phyloP scores from a whole-genome alignment of 139 green algal species.

The Astrephomene gubernaculifera region DNA sequence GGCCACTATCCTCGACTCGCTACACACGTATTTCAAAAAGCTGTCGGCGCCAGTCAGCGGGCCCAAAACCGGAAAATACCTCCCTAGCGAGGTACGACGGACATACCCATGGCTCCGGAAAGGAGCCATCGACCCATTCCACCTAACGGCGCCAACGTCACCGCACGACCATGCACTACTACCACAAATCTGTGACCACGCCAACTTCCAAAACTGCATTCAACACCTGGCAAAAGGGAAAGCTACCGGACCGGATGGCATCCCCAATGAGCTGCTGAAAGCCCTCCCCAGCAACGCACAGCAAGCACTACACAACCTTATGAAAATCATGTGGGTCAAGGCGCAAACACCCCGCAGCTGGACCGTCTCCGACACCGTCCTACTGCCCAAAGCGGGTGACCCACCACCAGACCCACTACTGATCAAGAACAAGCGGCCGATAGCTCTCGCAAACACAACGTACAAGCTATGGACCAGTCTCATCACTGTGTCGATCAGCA shows the following conservation, averaged over 20 bases:
- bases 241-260: conserved; percentile 38
- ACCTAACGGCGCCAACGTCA: neutral
- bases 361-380: conserved; percentile 48
- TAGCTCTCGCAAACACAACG: conserved; percentile 46
- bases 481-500: conserved; percentile 16
- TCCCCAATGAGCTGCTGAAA: conserved; percentile 58
- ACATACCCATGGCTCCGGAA: neutral
- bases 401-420: too few relatives aligned
- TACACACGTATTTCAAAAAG: neutral
- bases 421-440: conserved; percentile 47
- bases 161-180: neutral
- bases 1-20: neutral
- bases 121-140: neutral
- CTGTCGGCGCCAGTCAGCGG: neutral
- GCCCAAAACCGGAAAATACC: neutral
- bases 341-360: conserved; percentile 44
- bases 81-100: neutral
- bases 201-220: conserved; percentile 28
- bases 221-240: conserved; percentile 28
- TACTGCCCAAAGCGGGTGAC: conserved; percentile 56
- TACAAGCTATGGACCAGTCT: conserved; percentile 64
- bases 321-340: conserved; percentile 46
- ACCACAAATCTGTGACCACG: neutral
- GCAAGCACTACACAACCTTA: neutral
- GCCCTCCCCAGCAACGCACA: conserved; percentile 23